Percentiles rank a stretch among this genome's conserved stretches.
Conservation (phyloP, 1,284 basidiomycete species). For the Trametes hirsuta region DNA sequence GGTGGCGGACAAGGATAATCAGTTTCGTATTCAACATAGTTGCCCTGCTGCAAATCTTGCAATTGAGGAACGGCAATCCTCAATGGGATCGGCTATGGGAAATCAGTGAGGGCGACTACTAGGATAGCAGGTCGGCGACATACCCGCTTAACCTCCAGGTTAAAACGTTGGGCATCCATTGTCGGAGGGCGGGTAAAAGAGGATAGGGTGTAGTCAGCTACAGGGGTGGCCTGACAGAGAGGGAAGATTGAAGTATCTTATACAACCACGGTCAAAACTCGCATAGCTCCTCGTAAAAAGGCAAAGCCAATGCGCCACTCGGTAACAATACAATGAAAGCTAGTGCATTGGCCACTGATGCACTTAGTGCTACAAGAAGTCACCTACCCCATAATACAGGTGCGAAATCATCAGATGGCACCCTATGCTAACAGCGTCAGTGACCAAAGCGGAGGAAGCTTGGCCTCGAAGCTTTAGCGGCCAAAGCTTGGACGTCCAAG, state of each 20-base stretch:
- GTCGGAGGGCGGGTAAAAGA: no score
- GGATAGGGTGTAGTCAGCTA: neutral
- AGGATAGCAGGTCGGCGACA: neutral
- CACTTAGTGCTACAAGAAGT: no score
- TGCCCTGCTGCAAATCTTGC: neutral
- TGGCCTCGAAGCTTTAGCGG: neutral
- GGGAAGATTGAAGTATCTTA: neutral
- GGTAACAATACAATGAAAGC: no score
- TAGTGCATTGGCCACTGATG: no score
- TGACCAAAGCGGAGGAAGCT: neutral
- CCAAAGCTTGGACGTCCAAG: conserved; percentile 2
- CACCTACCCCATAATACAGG: neutral
- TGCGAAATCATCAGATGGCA: neutral
- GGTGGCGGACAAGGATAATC: conserved; percentile 13
- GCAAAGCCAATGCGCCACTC: no score
- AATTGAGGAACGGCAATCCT: neutral
- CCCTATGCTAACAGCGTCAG: neutral
- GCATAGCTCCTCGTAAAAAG: neutral
- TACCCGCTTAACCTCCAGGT: conserved; percentile 6
- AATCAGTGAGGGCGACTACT: neutral
- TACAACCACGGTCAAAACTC: neutral
- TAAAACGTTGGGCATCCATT: conserved; percentile 15
- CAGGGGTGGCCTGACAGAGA: neutral
- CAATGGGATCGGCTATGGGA: neutral
- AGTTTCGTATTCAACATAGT: conserved; percentile 1